Base-by-base conservation (phyloP, 495 filamentous ascomycete species). In the Monascus purpureus region DNA sequence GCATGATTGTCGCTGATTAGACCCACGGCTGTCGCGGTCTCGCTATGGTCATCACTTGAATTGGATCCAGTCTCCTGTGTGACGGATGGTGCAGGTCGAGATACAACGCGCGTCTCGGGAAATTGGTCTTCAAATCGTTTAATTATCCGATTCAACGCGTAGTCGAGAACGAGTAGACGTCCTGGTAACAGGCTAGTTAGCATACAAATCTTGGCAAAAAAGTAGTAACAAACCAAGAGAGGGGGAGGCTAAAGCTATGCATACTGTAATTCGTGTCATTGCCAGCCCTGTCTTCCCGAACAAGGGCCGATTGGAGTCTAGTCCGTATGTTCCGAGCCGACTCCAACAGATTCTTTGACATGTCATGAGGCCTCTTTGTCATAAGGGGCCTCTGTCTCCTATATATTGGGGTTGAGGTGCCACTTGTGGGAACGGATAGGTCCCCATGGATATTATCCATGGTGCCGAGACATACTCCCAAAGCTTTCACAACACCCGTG, bases 81-180 rank as follows among this genome's bases (percentile, higher is more conserved):
- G 18, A 37, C 13, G 8, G 44, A 46, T 11, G 49, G 36, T n/a
- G 48, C 33, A 13, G 40, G 14, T 24, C 37, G 50, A 11, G 57
- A 38, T 8, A 29, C 17, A 9, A 86, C 53, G 9, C 83, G 74
- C 1, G 79, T 88, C 47, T 96, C 90, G 8, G 90, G 90, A 45
- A 84, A 97, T 55, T 94, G 87, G 45, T 88, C 77, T 48, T 96
- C 90, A 40, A 97, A 97, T 13, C 90, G 82, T 46, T 80, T 72
- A 47, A 96, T 94, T 60, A 97, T 93, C 39, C 74, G 73, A 39
- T 82, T 70, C 5, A 97, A 70, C 1, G 90, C 96, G 31, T 80
- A 66, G 44, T 94, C 87, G 17, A 97, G 71, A 67, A 93, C 94
- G 29, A 82, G 68, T 15, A 97, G 74, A 37, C 82, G 81, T 25